Evolutionary conservation across 257 asterid genomes (phyloP), one percentile per base, ranked within the genome.

Genomic region (Solanum ossicruentum): DNA sequence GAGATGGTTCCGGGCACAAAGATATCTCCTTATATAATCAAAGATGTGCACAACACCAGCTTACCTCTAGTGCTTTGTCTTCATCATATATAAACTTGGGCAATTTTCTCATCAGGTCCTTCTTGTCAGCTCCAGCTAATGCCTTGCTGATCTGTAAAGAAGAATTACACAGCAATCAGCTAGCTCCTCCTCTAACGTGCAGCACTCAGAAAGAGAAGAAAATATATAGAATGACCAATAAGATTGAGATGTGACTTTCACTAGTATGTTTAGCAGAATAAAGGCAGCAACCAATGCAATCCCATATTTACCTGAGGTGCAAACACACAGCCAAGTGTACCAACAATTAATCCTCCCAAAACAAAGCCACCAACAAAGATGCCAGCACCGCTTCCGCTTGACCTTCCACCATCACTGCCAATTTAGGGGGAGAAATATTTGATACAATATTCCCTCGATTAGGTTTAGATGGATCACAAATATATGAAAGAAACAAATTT

Each of bases 71-170:
- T 85, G 91, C 96, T 82, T 94, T 95, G 82, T 93, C 99, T 87
- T 94, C 98, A 12, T 95, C 97, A 52, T 95, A 93, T 45, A 93
- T 82, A 87, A 95, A 95, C 85, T 95, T 95, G 73, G 99, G 98
- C 88, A 95, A 89, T 85, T 93, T 95, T 82, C 91, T 92, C 97
- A 93, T 92, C 79, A 95, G 88, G 66, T 95, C 97, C 86, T 95
- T 95, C 80, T 88, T 94, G 91, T 95, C 96, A 54, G 95, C 80
- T 66, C 91, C 94, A 75, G 91, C 88, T 84, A 94, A 72, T 85
- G 93, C 93, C 86, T 86, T 91, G 91, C 96, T 93, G 86, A 94
- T 92, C 99, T 95, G 92, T 21, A 82, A 70, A 87, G 36, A 52
- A 32, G 56, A 39, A 72, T 80, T 7, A 32, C 63, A 85, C 21